Percentiles rank a stretch among this genome's conserved stretches.
Evolutionary conservation across 2,329 filamentous ascomycete species (phyloP).

Genomic region (Ceratocystiopsis sp.): DNA sequence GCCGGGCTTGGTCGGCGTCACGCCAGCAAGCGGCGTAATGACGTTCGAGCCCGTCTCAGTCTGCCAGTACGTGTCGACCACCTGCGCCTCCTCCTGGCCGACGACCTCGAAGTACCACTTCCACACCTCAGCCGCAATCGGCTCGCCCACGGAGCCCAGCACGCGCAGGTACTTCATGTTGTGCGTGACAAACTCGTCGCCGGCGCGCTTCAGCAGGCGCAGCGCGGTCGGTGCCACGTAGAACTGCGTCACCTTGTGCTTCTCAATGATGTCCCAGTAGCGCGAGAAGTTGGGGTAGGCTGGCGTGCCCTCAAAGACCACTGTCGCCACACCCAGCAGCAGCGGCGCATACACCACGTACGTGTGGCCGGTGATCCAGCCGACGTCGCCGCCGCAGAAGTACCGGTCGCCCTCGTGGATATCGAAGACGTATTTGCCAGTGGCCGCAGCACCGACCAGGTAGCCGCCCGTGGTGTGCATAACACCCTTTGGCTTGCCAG

Average conservation of each 20-base stretch:
- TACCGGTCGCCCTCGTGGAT: slow-evolving; percentile 86
- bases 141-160: slow-evolving; percentile 88
- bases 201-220: slow-evolving; percentile 84
- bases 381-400: slow-evolving; percentile 96
- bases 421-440: slow-evolving; percentile 97
- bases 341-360: slow-evolving; percentile 96
- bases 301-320: slow-evolving; percentile 95
- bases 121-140: slow-evolving; percentile 95
- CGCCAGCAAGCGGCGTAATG: slow-evolving; percentile 80
- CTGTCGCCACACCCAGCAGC: slow-evolving; percentile 79
- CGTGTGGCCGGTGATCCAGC: slow-evolving; percentile 97
- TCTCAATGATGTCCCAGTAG: slow-evolving; percentile 97
- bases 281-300: slow-evolving; percentile 95
- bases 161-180: slow-evolving; percentile 81
- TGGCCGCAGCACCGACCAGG: slow-evolving; percentile 79
- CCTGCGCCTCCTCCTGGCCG: slow-evolving; percentile 80
- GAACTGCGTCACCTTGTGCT: slow-evolving; percentile 92
- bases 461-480: slow-evolving; percentile 97
- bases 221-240: slow-evolving; percentile 94
- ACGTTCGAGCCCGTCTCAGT: slow-evolving; percentile 96
- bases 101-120: slow-evolving; percentile 98
- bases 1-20: slow-evolving; percentile 92
- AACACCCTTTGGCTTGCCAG: slow-evolving; percentile 96
- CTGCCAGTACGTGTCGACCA: slow-evolving; percentile 99
- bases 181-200: slow-evolving; percentile 78